Percentiles rank a stretch among this genome's conserved stretches.
Evolutionary conservation across 2,329 filamentous ascomycete species (phyloP).

Genomic region (Fusarium concolor): DNA sequence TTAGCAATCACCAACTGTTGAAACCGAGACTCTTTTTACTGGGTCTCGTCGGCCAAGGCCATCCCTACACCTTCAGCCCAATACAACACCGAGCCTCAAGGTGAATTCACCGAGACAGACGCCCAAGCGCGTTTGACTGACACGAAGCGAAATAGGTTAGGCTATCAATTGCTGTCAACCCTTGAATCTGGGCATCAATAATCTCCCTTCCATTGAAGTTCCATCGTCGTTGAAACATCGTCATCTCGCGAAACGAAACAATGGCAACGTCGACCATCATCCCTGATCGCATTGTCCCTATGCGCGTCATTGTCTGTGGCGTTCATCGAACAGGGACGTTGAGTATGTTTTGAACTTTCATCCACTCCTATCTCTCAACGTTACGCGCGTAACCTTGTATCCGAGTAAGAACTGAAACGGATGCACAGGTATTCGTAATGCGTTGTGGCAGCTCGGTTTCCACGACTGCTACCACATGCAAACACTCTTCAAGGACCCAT

Average conservation of each 20-base stretch:
- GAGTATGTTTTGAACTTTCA: slow-evolving; percentile 44
- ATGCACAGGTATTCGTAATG: slow-evolving; percentile 49
- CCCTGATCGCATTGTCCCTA: slow-evolving; percentile 51
- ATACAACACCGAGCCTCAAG: slow-evolving; percentile 1
- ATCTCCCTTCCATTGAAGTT: slow-evolving; percentile 1
- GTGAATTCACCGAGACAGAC: slow-evolving; percentile 23
- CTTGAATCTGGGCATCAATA: slow-evolving; percentile 29
- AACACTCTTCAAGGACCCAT: slow-evolving; percentile 44
- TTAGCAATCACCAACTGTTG: background rate
- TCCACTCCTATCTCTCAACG: background rate
- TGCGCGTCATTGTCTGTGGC: slow-evolving; percentile 56
- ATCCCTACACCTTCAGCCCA: background rate
- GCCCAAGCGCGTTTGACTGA: slow-evolving; percentile 15
- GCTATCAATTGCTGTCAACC: slow-evolving; percentile 2
- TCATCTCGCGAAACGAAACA: slow-evolving; percentile 22
- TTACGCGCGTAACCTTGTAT: background rate
- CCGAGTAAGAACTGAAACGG: slow-evolving; percentile 11
- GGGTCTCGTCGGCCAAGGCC: background rate
- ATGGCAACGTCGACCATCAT: slow-evolving; percentile 25
- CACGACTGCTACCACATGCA: slow-evolving; percentile 54
- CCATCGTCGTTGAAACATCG: slow-evolving; percentile 11
- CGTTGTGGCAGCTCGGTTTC: slow-evolving; percentile 52
- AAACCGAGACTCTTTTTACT: slow-evolving; percentile 5
- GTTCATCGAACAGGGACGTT: slow-evolving; percentile 54
- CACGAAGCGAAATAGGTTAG: slow-evolving; percentile 29